Evolutionary conservation across 2,329 filamentous ascomycete species (phyloP).

Genomic region (Penicillium sp.): DNA sequence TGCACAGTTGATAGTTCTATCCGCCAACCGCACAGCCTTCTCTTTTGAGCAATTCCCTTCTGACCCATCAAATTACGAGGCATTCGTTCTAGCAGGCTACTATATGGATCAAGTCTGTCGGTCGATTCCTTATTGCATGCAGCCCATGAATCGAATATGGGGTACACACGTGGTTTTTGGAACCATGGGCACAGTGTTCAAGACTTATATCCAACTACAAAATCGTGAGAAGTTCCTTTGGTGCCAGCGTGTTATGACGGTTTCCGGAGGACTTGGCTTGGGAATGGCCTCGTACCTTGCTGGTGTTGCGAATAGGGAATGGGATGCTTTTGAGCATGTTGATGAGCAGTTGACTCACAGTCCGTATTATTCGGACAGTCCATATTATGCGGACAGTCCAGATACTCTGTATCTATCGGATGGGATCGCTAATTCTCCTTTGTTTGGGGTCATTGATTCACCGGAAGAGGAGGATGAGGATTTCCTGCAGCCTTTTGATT

Average conservation of each 20-base stretch:
- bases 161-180: conserved; percentile 4
- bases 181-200: conserved; percentile 2
- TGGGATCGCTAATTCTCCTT: background rate
- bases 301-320: background rate
- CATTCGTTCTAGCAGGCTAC: background rate
- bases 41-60: background rate
- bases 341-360: background rate
- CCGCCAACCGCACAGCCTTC: background rate
- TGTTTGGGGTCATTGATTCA: background rate
- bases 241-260: background rate
- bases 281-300: background rate
- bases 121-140: background rate
- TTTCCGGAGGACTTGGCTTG: background rate
- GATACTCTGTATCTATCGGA: background rate
- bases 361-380: background rate
- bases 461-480: background rate
- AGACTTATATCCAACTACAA: background rate
- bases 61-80: background rate
- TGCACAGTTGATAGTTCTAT: background rate
- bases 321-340: background rate
- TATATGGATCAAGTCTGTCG: background rate
- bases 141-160: background rate
- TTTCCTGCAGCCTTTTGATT: background rate
- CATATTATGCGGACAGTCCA: background rate
- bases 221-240: conserved; percentile 5